A percentile compares a stretch with the other conserved stretches of the same genome.
Evolutionary conservation across 1,139 yeast species (phyloP).

Genomic region (Protomyces arabidopsidicola): DNA sequence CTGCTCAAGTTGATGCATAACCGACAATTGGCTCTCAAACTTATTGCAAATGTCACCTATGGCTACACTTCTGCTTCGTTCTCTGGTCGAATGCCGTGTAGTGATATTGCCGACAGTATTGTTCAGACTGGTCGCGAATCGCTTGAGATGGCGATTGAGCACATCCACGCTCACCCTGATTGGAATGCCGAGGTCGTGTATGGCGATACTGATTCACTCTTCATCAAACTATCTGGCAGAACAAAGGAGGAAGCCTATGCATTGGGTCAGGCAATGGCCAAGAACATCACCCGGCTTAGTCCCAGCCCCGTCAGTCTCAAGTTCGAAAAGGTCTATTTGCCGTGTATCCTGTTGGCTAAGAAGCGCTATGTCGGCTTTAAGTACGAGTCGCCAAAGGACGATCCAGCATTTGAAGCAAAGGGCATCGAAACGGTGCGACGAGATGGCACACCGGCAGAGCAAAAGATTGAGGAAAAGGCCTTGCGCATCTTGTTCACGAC

Average conservation of each 20-base stretch:
- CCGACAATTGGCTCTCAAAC: slow-evolving; percentile 77
- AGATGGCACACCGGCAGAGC: slow-evolving; percentile 93
- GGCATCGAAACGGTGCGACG: slow-evolving; percentile 92
- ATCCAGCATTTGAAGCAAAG: slow-evolving; percentile 82
- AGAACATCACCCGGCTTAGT: slow-evolving; percentile 56
- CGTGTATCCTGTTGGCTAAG: slow-evolving; percentile 74
- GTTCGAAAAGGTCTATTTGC: slow-evolving; percentile 89
- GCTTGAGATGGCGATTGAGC: slow-evolving; percentile 55
- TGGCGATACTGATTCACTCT: slow-evolving; percentile 93
- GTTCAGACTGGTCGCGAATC: slow-evolving; percentile 89
- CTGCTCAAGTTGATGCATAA: slow-evolving; percentile 60
- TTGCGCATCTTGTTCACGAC: slow-evolving; percentile 63
- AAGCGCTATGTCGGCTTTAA: slow-evolving; percentile 86
- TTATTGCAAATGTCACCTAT: slow-evolving; percentile 91
- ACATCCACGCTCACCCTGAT: slow-evolving; percentile 54
- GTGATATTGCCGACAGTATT: slow-evolving; percentile 90
- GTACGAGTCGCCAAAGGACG: slow-evolving; percentile 57
- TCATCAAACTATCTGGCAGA: slow-evolving; percentile 84
- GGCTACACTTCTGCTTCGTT: slow-evolving; percentile 93
- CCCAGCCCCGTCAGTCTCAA: slow-evolving; percentile 80
- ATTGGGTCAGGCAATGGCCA: slow-evolving; percentile 68
- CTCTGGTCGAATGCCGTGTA: slow-evolving; percentile 95
- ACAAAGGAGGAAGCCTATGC: slow-evolving; percentile 69
- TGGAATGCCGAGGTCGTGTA: slow-evolving; percentile 93
- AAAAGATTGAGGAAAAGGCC: slow-evolving; percentile 68